Conservation (phyloP, 2,329 filamentous ascomycete species). For the Eutypella sp. region DNA sequence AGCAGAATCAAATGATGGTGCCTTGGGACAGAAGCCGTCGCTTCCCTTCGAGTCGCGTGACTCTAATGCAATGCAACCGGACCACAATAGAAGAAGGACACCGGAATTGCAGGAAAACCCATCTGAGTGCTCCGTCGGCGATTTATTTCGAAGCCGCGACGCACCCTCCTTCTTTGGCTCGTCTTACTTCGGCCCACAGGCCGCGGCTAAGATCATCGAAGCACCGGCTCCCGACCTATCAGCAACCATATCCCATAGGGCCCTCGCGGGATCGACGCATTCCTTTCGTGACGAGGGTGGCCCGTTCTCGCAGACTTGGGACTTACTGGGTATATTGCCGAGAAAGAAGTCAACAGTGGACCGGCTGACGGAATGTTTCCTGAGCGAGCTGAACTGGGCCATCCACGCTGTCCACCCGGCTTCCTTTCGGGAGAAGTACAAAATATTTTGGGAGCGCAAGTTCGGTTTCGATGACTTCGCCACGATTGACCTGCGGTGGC, state of each 20-base stretch:
- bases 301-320: constrained; percentile 33
- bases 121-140: constrained; percentile 7
- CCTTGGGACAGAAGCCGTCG: not conserved
- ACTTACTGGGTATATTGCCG: constrained; percentile 33
- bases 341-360: constrained; percentile 33
- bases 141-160: constrained; percentile 8
- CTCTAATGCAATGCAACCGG: not conserved
- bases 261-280: constrained; percentile 7
- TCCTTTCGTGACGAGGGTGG: constrained; percentile 12
- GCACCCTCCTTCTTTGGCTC: constrained; percentile 15
- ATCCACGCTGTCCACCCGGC: constrained; percentile 31
- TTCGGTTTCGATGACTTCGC: constrained; percentile 35
- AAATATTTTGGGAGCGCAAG: constrained; percentile 33
- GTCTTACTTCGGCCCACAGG: constrained; percentile 17
- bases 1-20: not conserved
- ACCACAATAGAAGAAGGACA: not conserved
- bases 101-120: not conserved
- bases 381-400: constrained; percentile 31
- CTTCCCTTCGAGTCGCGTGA: not conserved
- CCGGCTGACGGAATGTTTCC: constrained; percentile 27
- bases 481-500: constrained; percentile 35
- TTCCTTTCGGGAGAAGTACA: constrained; percentile 30
- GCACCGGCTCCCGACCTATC: constrained; percentile 10
- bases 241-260: constrained; percentile 6
- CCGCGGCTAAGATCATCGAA: constrained; percentile 12